Base-by-base conservation (phyloP, 345 rosid species). In the Linum usitatissimum region DNA sequence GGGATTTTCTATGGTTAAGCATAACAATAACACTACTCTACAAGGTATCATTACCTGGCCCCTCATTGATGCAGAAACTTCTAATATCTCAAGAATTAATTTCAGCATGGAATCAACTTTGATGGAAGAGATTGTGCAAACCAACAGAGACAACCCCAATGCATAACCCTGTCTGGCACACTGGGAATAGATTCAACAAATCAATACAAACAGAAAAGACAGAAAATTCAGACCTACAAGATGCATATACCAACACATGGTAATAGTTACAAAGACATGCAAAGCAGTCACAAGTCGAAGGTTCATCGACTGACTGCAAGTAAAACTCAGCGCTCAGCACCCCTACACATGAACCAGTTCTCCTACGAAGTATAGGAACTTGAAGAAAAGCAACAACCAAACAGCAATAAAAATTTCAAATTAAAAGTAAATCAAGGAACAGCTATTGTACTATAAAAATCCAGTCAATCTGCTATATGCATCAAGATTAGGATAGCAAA, bases 101-200 rank as follows among this genome's bases (percentile, higher is more conserved):
- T 86, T 94, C 75, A 90, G 75, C 64, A 90, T 59, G 9, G 96
- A 75, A 31, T 80, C 95, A 60, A 88, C 66, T 64, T 75, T 81
- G 75, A 94, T 77, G 77, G 81, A 67, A 53, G 89, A 71, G 59
- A 90, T 76, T 8, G 75, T 55, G 61, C 83, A 67, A 65, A 86
- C 60, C 66, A 81, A 66, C 59, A 84, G 70, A 14, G 90, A 78
- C 77, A 93, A 77, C 63, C 95, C 99, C 77, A 93, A 78, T 1
- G 99, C 88, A 80, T 90, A 94, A 45, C 97, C 97, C 73, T 87
- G 96, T 67, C 97, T 88, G 45, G 96, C 99, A 70, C 90, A 90
- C 97, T 94, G 80, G 74, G 76, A 69, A 63, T 3, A 45, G 51
- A 45, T 3, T 10, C 0, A 45, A 45, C 1, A 15, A 45, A 15